These are phyloP conservation scores for Schwanniomyces yamadae DNA, from an alignment of 805 yeast genomes.

Conservation along the genomic window DNA sequence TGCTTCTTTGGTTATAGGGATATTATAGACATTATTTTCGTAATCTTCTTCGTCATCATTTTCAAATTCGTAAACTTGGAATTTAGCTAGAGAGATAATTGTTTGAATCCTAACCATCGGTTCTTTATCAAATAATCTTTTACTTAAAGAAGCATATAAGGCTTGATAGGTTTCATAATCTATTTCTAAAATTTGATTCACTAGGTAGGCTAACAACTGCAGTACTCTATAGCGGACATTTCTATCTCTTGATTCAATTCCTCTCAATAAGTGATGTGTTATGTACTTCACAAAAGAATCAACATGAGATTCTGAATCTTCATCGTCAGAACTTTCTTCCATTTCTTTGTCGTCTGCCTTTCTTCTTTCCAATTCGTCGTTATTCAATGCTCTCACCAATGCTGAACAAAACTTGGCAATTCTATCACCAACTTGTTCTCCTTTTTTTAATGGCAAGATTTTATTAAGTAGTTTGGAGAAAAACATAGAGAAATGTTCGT, in stretches of 20 bases:
- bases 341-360: constrained; percentile 23
- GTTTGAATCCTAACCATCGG: constrained; percentile 81
- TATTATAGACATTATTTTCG: constrained; percentile 43
- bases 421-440: constrained; percentile 72
- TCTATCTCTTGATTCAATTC: constrained; percentile 73
- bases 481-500: constrained; percentile 56
- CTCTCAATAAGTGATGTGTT: constrained; percentile 68
- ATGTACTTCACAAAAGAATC: constrained; percentile 58
- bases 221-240: constrained; percentile 78
- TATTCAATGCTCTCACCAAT: constrained; percentile 49
- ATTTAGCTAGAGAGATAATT: constrained; percentile 70
- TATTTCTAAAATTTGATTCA: constrained; percentile 71
- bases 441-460: constrained; percentile 64
- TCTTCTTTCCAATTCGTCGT: constrained; percentile 26
- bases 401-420: constrained; percentile 68
- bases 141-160: constrained; percentile 57
- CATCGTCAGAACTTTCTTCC: constrained; percentile 18
- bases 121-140: constrained; percentile 74
- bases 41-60: constrained; percentile 33
- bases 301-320: constrained; percentile 42
- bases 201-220: constrained; percentile 68
- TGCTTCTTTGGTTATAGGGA: constrained; percentile 6
- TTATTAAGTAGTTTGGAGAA: constrained; percentile 65
- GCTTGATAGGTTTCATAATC: constrained; percentile 69
- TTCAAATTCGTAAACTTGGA: constrained; percentile 51